Conservation (phyloP, 495 filamentous ascomycete species). For the Lophium mytilinum region DNA sequence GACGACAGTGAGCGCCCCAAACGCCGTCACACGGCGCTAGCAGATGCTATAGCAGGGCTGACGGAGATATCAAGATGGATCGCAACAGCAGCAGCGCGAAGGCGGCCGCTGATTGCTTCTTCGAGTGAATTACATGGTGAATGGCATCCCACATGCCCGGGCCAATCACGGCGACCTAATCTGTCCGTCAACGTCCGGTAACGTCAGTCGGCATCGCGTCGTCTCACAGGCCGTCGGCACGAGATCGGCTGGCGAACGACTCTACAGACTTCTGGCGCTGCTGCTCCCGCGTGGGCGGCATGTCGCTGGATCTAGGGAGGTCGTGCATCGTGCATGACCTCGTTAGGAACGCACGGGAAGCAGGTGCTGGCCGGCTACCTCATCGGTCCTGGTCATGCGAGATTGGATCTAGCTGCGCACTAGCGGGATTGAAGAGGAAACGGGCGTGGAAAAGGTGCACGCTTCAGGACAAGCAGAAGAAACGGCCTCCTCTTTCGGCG, state of each 20-base stretch:
- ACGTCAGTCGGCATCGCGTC: no score
- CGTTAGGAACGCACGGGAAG: no score
- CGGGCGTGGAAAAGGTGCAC: background rate
- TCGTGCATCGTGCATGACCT: no score
- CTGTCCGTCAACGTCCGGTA: no score
- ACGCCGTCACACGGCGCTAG: background rate
- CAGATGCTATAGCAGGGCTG: background rate
- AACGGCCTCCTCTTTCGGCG: background rate
- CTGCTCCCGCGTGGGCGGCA: no score
- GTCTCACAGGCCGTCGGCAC: no score
- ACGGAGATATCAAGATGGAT: background rate
- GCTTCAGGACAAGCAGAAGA: background rate
- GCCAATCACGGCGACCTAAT: no score
- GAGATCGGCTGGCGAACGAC: no score
- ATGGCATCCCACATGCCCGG: background rate
- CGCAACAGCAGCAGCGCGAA: background rate
- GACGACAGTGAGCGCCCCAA: background rate
- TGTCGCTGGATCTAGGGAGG: no score
- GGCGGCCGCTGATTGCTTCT: background rate
- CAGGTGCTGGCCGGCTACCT: background rate
- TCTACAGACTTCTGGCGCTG: no score
- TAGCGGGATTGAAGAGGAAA: conserved; percentile 1
- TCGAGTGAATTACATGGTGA: background rate
- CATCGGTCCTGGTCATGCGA: background rate
- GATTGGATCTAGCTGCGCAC: background rate